A percentile compares a stretch with the other conserved stretches of the same genome.
Conservation (phyloP, 2,329 filamentous ascomycete genomes). For the Botryotinia narcissicola region DNA sequence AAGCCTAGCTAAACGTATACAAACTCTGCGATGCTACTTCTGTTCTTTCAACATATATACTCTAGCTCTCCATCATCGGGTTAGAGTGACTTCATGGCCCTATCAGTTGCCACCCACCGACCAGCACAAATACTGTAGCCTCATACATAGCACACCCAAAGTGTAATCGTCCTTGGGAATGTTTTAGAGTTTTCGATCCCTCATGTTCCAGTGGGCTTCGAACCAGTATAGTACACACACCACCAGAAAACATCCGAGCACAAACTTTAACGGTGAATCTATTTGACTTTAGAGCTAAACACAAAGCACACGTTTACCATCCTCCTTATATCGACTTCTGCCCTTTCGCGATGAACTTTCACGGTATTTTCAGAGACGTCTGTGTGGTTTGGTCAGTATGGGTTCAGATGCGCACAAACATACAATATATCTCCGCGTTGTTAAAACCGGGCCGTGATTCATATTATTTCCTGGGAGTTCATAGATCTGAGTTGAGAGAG, state of each 20-base stretch:
- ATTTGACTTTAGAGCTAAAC: conserved; percentile 11
- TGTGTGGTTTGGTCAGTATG: not conserved
- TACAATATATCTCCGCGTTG: conserved; percentile 1
- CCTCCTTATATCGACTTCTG: not conserved
- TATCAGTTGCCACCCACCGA: conserved; percentile 2
- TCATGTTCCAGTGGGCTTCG: not conserved
- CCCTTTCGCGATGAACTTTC: conserved; percentile 1
- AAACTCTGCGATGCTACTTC: not conserved
- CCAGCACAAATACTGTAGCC: not conserved
- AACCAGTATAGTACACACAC: not conserved
- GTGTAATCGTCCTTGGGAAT: not conserved
- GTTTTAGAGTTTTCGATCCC: not conserved
- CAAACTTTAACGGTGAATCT: not conserved
- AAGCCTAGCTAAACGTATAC: not conserved
- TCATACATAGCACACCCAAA: not conserved
- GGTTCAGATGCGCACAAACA: conserved; percentile 2
- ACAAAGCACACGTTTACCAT: not conserved
- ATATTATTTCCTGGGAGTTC: not conserved
- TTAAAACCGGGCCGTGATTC: not conserved
- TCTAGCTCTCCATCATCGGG: not conserved
- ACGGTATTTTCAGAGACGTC: not conserved
- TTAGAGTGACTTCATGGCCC: not conserved
- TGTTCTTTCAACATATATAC: not conserved
- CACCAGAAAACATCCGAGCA: conserved; percentile 1
- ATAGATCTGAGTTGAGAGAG: not conserved